Evolutionary conservation across 495 filamentous ascomycete genomes (phyloP).

Genomic region (Aspergillus ellipticus): DNA sequence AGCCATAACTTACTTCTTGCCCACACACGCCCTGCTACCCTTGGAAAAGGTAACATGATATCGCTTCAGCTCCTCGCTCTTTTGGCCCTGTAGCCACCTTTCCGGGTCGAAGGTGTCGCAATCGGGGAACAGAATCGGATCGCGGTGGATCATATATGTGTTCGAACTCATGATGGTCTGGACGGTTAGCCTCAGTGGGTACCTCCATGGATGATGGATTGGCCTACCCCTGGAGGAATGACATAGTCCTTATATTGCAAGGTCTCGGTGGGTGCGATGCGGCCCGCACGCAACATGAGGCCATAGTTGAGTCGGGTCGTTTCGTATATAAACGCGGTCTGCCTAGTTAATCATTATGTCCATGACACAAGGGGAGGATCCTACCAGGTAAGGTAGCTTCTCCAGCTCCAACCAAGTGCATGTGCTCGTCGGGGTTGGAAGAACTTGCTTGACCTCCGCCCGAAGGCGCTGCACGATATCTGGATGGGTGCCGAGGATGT

Average conservation of each 20-base stretch:
- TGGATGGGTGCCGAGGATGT: conserved; percentile 14
- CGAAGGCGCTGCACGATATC: conserved; percentile 18
- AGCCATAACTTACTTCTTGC: not conserved
- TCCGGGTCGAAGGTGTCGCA: conserved; percentile 44
- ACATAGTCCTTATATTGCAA: conserved; percentile 37
- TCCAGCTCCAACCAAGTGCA: conserved; percentile 44
- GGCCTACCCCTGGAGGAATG: conserved; percentile 30
- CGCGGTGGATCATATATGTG: conserved; percentile 43
- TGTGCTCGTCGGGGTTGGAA: conserved; percentile 23
- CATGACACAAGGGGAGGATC: not conserved
- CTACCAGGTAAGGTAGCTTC: conserved; percentile 47
- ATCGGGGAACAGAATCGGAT: conserved; percentile 44
- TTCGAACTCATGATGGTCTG: conserved; percentile 42
- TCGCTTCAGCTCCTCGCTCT: conserved; percentile 23
- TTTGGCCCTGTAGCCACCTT: conserved; percentile 41
- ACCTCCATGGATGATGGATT: no score
- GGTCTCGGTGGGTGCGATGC: conserved; percentile 36
- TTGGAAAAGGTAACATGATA: conserved; percentile 42
- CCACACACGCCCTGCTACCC: conserved; percentile 44
- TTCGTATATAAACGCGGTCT: conserved; percentile 46
- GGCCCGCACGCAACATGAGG: conserved; percentile 34
- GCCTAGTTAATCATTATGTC: not conserved
- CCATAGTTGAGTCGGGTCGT: conserved; percentile 42
- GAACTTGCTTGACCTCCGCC: conserved; percentile 27
- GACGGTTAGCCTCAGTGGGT: not conserved